These are phyloP conservation scores for Sugiyamaella japonica DNA, from an alignment of 1,139 yeast species.

Conservation along the genomic window DNA sequence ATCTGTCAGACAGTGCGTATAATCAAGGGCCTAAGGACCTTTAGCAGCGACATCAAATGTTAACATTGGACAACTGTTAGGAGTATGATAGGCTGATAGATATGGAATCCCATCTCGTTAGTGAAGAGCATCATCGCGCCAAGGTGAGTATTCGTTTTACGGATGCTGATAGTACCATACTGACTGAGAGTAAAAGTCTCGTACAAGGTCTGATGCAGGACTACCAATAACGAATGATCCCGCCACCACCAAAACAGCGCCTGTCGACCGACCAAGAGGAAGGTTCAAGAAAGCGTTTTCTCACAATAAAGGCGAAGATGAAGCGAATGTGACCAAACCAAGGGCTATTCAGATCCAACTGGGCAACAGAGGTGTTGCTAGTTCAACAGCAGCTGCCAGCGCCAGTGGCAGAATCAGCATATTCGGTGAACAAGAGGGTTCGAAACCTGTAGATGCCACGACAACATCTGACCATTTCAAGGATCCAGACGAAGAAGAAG, in stretches of 20 bases:
- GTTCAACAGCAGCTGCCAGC: not conserved
- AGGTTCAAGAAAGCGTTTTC: slow-evolving; percentile 8
- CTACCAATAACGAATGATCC: not conserved
- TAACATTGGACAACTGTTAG: slow-evolving; percentile 3
- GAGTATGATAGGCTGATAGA: slow-evolving; percentile 11
- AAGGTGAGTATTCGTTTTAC: slow-evolving; percentile 1
- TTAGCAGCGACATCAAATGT: not conserved
- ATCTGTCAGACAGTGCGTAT: slow-evolving; percentile 10
- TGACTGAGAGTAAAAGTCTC: not conserved
- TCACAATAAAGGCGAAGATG: not conserved
- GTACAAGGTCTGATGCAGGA: no score
- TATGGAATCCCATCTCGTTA: slow-evolving; percentile 17
- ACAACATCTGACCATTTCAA: not conserved
- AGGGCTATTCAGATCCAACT: slow-evolving; percentile 3
- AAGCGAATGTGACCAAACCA: not conserved
- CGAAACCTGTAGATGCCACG: not conserved
- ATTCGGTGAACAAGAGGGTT: slow-evolving; percentile 1
- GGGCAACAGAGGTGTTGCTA: not conserved
- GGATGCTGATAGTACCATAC: not conserved
- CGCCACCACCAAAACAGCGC: not conserved
- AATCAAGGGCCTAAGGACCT: not conserved
- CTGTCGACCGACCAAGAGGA: not conserved
- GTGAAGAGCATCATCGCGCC: slow-evolving; percentile 16
- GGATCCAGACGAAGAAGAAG: slow-evolving; percentile 13
- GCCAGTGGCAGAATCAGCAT: not conserved